Base-by-base conservation (phyloP, 2,329 filamentous ascomycete genomes). In the Fusarium sp. region DNA sequence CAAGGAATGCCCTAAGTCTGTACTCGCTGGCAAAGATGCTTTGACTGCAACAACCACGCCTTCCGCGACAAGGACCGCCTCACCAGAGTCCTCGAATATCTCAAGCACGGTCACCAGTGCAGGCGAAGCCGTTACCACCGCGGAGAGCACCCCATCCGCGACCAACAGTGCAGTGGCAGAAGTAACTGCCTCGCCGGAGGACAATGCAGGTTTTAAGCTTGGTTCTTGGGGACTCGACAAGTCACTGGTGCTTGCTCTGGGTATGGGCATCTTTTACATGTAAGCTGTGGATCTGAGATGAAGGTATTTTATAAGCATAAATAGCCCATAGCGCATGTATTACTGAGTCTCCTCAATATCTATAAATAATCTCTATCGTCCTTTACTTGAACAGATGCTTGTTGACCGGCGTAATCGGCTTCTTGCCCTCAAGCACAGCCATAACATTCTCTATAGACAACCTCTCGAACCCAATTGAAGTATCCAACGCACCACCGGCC, bases 381-480 rank as follows among this genome's bases (percentile, higher is more conserved):
- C 2, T 32, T 5, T 41, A 41, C 30, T 49, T 23, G 23, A 88
- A 75, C 69, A 85, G 78, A 54, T 87, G 82, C 75, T 84, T 65
- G 13, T 71, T 71, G 0, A 71, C 68, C 2, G 68, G 56, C 1
- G 68, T 71, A 5, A 65, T 4, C 1, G 83, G 77, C 55, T 80
- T 78, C 28, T 81, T 78, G 3, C 78, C 81, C 40, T 79, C 77
- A 46, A 87, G 72, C 55, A 85, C 85, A 1, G 81, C 80, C 55
- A 85, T 70, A 16, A 87, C 78, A 71, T 88, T 89, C 76, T 84
- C 80, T 77, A 89, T 87, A 2, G 85, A 81, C 72, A 88, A 72
- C 41, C 78, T 78, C 76, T 88, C 86, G 67, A 88, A 88, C 21
- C 85, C 85, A 27, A 85, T 75, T 65, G 82, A 81, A 48, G 86